Conservation (phyloP, 805 yeast species). For the Millerago galiae region DNA sequence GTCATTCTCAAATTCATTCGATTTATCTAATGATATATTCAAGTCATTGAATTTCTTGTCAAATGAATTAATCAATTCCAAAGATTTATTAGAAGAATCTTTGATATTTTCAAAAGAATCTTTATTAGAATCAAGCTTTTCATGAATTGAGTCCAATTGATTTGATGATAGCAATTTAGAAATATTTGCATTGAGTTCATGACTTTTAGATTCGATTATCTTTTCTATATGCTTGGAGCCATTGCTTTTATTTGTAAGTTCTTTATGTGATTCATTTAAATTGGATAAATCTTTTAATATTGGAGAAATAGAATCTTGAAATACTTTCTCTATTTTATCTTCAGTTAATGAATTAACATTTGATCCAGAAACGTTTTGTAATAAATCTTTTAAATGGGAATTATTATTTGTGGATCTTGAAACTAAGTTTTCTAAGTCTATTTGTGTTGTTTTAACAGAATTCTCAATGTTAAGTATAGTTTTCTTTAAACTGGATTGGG, state of each 20-base stretch:
- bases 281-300: too few relatives aligned
- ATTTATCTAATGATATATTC: background rate
- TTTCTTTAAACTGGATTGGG: slow-evolving; percentile 25
- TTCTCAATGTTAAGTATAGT: slow-evolving; percentile 23
- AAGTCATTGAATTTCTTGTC: background rate
- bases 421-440: slow-evolving; percentile 22
- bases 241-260: background rate
- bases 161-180: background rate
- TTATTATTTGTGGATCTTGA: slow-evolving; percentile 24
- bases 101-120: background rate
- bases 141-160: background rate
- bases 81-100: background rate
- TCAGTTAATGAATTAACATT: background rate
- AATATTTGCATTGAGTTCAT: background rate
- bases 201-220: background rate
- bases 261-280: background rate
- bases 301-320: background rate
- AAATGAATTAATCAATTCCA: background rate
- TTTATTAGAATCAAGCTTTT: background rate
- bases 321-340: background rate
- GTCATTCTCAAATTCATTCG: background rate
- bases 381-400: slow-evolving; percentile 21
- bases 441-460: slow-evolving; percentile 23
- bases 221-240: too few relatives aligned
- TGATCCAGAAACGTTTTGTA: slow-evolving; percentile 14